These are phyloP conservation scores for Hymenoscyphus salicellus DNA, from an alignment of 2,329 filamentous ascomycete genomes.

Conservation along the genomic window DNA sequence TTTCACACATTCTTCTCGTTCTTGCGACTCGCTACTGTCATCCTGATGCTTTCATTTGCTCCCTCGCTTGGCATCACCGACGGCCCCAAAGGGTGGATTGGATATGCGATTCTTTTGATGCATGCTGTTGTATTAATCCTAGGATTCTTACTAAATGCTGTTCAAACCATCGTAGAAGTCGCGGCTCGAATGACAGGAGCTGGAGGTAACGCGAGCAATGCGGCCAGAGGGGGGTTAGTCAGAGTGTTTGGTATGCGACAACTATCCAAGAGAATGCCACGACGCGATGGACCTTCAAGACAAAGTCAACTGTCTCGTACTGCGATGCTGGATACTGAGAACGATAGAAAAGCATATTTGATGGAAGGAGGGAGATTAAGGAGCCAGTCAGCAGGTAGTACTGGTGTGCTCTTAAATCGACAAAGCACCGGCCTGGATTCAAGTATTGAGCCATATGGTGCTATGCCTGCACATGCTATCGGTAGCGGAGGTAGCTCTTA, in stretches of 20 bases:
- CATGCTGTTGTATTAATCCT: slow-evolving; percentile 84
- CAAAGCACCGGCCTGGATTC: slow-evolving; percentile 54
- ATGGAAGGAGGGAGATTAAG: slow-evolving; percentile 50
- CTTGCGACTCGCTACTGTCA: slow-evolving; percentile 70
- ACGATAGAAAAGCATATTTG: slow-evolving; percentile 61
- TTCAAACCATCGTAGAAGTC: slow-evolving; percentile 89
- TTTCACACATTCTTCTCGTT: slow-evolving; percentile 84
- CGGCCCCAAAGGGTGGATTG: slow-evolving; percentile 86
- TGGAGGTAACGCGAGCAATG: slow-evolving; percentile 70
- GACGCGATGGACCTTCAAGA: slow-evolving; percentile 60
- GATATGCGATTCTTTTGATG: slow-evolving; percentile 82
- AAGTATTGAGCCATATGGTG: slow-evolving; percentile 44
- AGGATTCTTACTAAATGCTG: slow-evolving; percentile 87
- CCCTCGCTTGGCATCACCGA: slow-evolving; percentile 77
- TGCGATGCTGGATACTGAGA: slow-evolving; percentile 72
- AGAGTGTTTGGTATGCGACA: slow-evolving; percentile 93
- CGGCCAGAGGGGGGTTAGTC: slow-evolving; percentile 75
- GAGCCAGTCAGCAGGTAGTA: slow-evolving; percentile 60
- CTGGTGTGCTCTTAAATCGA: slow-evolving; percentile 57
- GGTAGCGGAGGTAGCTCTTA: slow-evolving; percentile 59
- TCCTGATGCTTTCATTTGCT: slow-evolving; percentile 79
- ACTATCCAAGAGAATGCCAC: slow-evolving; percentile 68
- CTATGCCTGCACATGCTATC: slow-evolving; percentile 39
- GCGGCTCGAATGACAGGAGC: slow-evolving; percentile 77
- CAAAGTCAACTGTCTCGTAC: slow-evolving; percentile 80